A percentile compares a stretch with the other conserved stretches of the same genome.
phyloP scores from a whole-genome alignment of 768 basidiomycete species.

The Termitomyces sp. region DNA sequence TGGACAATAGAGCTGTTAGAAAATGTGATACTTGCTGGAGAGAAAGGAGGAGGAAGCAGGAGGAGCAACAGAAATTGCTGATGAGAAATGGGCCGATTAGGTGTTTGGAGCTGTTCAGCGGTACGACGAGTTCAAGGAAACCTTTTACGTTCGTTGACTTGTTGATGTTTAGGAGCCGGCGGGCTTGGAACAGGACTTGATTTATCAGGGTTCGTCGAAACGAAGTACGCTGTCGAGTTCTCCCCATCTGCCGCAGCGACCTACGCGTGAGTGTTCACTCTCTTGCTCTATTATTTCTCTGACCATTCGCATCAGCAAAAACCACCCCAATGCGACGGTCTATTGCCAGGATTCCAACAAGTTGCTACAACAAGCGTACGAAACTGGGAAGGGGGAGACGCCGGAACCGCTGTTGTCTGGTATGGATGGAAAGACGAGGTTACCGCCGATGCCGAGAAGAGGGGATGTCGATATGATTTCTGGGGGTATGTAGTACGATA shows the following conservation, averaged over 20 bases:
- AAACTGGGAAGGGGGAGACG: conserved; percentile 37
- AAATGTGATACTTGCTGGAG: conserved; percentile 39
- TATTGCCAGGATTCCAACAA: conserved; percentile 64
- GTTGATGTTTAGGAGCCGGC: conserved; percentile 54
- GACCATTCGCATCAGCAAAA: conserved; percentile 38
- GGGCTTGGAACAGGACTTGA: conserved; percentile 70
- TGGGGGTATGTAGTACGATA: conserved; percentile 47
- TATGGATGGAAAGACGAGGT: conserved; percentile 32
- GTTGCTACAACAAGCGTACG: conserved; percentile 58
- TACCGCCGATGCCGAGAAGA: conserved; percentile 50
- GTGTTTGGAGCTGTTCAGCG: conserved; percentile 69
- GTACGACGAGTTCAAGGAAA: conserved; percentile 31
- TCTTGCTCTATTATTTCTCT: not conserved
- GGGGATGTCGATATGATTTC: conserved; percentile 70
- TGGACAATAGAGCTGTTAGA: conserved; percentile 24
- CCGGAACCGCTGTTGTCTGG: conserved; percentile 35
- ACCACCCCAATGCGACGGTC: conserved; percentile 58
- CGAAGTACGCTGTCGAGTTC: conserved; percentile 68
- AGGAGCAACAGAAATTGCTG: conserved; percentile 27
- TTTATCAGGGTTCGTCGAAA: conserved; percentile 57
- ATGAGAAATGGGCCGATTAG: conserved; percentile 42
- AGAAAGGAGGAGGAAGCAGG: conserved; percentile 27
- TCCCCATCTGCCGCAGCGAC: conserved; percentile 62
- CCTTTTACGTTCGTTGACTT: not conserved
- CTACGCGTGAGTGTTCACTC: conserved; percentile 40